A percentile compares a stretch with the other conserved stretches of the same genome.
These are phyloP conservation scores for Apiospora phragmitis DNA, from an alignment of 2,329 filamentous ascomycete genomes.

Conservation along the genomic window DNA sequence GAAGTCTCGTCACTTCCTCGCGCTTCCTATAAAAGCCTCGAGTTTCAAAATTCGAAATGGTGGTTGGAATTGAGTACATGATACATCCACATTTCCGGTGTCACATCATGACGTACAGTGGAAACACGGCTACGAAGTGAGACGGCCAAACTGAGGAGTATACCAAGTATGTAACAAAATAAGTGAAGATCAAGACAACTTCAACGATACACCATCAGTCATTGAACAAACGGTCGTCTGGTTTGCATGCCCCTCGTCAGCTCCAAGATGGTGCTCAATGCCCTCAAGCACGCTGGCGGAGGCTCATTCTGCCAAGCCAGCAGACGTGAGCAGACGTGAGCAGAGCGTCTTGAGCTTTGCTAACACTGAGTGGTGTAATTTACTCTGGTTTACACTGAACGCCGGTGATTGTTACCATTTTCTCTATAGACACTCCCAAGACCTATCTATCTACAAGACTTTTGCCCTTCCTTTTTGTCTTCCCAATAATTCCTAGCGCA, in stretches of 20 bases:
- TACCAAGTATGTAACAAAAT: not conserved
- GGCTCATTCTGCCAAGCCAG: too few species aligned
- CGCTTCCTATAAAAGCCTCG: not conserved
- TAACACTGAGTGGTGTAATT: too few species aligned
- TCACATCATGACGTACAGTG: not conserved
- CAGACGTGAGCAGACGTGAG: too few species aligned
- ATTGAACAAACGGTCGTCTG: too few species aligned
- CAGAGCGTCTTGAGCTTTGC: too few species aligned
- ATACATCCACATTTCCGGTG: not conserved
- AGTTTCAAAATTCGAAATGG: not conserved
- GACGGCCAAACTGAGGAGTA: not conserved
- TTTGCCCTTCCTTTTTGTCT: not conserved
- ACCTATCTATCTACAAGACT: not conserved
- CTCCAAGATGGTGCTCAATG: too few species aligned
- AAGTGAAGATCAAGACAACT: too few species aligned
- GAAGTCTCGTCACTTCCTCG: not conserved
- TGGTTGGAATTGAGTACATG: not conserved
- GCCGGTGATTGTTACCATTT: not conserved
- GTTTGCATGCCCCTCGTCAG: too few species aligned
- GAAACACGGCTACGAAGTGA: not conserved
- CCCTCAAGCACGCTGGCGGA: too few species aligned
- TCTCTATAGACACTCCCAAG: not conserved
- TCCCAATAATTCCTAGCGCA: not conserved
- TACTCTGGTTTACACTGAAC: not conserved
- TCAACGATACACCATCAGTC: not conserved